phyloP scores from a whole-genome alignment of 495 filamentous ascomycete species.

The Trypethelium eluteriae region DNA sequence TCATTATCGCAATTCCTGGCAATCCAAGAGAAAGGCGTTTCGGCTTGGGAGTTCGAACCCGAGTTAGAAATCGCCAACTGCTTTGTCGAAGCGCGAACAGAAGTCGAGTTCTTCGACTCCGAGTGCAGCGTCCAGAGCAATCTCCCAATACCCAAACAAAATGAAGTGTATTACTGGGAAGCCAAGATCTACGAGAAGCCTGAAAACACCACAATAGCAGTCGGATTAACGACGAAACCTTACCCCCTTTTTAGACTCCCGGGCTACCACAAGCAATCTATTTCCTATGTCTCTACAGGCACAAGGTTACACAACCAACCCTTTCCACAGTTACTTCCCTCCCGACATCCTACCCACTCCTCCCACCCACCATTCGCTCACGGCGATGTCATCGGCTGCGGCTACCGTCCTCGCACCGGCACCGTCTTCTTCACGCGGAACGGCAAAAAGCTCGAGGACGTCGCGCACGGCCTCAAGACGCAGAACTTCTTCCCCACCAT shows the following conservation, averaged over 20 bases:
- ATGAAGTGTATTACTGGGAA: slow-evolving; percentile 99
- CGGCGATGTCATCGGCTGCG: slow-evolving; percentile 92
- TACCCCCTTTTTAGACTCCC: slow-evolving; percentile 92
- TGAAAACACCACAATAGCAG: slow-evolving; percentile 71
- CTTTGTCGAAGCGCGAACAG: slow-evolving; percentile 91
- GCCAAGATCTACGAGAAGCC: slow-evolving; percentile 98
- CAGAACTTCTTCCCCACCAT: slow-evolving; percentile 97
- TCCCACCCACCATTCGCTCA: slow-evolving; percentile 75
- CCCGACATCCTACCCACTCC: slow-evolving; percentile 40
- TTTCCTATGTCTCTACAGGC: slow-evolving; percentile 83
- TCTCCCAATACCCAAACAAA: slow-evolving; percentile 92
- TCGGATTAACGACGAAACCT: slow-evolving; percentile 92
- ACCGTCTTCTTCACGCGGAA: slow-evolving; percentile 98
- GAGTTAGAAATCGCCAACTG: slow-evolving; percentile 98
- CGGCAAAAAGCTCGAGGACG: slow-evolving; percentile 92
- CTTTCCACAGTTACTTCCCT: slow-evolving; percentile 41
- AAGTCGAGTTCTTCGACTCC: slow-evolving; percentile 97
- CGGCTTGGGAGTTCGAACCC: slow-evolving; percentile 97
- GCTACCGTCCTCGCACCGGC: slow-evolving; percentile 88
- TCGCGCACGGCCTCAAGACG: slow-evolving; percentile 82
- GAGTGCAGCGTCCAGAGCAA: slow-evolving; percentile 98
- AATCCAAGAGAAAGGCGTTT: slow-evolving; percentile 97
- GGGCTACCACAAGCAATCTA: slow-evolving; percentile 83
- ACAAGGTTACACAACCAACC: slow-evolving; percentile 86
- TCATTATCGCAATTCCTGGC: slow-evolving; percentile 94